A percentile compares a stretch with the other conserved stretches of the same genome.
Conservation (phyloP, 257 asterid species). For the Jaltomata sinuosa region DNA sequence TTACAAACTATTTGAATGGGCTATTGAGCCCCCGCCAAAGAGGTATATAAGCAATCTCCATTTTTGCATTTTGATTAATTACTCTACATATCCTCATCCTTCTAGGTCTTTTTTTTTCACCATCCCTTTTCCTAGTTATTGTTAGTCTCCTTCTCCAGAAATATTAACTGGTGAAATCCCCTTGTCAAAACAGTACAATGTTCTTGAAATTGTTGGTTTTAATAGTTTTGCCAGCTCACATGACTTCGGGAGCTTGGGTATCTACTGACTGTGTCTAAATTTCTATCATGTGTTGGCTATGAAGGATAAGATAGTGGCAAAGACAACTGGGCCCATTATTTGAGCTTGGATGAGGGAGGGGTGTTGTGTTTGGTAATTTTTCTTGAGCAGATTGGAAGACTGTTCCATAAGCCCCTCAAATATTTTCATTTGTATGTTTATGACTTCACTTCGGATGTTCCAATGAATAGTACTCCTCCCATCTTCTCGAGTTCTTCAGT, state of each 20-base stretch:
- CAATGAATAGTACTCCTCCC: neutral
- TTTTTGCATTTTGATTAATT: neutral
- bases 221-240: neutral
- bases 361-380: neutral
- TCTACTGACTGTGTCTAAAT: neutral
- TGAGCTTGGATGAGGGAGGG: neutral
- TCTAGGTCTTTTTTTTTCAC: neutral
- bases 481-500: neutral
- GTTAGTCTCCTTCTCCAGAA: neutral
- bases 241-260: neutral
- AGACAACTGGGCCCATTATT: neutral
- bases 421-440: neutral
- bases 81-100: neutral
- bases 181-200: neutral
- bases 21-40: conserved; percentile 43
- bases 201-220: neutral
- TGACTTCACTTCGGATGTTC: neutral
- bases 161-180: neutral
- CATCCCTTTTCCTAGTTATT: neutral
- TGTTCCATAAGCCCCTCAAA: neutral
- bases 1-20: conserved; percentile 58
- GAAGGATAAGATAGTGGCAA: neutral
- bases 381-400: neutral
- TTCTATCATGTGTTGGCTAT: neutral
- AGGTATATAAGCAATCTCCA: conserved; percentile 24